Percentiles rank a stretch among this genome's conserved stretches.
Evolutionary conservation across 139 green algal species (phyloP).

Genomic region (Chlamydomonas sphaeroides): DNA sequence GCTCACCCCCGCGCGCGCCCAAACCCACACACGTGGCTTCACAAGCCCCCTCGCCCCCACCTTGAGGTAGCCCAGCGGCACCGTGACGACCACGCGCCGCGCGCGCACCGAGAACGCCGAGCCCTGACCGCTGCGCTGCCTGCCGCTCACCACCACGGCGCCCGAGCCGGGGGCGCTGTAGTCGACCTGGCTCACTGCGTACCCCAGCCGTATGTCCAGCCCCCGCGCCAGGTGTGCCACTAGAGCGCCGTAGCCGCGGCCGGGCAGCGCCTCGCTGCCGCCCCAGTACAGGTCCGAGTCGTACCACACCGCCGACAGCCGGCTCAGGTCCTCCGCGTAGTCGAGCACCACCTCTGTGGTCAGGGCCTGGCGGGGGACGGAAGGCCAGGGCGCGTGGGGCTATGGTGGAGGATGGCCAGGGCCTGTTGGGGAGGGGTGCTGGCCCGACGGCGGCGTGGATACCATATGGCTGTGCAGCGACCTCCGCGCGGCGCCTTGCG

Average conservation of each 20-base stretch:
- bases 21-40: no score
- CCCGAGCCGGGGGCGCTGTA: neutral
- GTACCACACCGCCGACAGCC: neutral
- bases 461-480: no score
- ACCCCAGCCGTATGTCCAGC: neutral
- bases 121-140: neutral
- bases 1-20: no score
- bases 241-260: constrained; percentile 1
- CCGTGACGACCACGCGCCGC: neutral
- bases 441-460: no score
- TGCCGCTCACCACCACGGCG: neutral
- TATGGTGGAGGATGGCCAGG: neutral
- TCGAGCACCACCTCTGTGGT: neutral
- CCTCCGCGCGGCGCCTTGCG: no score
- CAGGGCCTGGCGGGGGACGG: neutral
- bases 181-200: neutral
- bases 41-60: no score
- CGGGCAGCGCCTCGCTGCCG: neutral
- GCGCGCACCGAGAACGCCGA: neutral
- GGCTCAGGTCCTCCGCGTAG: neutral
- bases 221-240: neutral
- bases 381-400: neutral
- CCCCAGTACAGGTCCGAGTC: neutral
- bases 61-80: constrained; percentile 28
- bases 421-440: neutral